Base-by-base conservation (phyloP, 164 flowering plant genomes). In the Buxus sempervirens region DNA sequence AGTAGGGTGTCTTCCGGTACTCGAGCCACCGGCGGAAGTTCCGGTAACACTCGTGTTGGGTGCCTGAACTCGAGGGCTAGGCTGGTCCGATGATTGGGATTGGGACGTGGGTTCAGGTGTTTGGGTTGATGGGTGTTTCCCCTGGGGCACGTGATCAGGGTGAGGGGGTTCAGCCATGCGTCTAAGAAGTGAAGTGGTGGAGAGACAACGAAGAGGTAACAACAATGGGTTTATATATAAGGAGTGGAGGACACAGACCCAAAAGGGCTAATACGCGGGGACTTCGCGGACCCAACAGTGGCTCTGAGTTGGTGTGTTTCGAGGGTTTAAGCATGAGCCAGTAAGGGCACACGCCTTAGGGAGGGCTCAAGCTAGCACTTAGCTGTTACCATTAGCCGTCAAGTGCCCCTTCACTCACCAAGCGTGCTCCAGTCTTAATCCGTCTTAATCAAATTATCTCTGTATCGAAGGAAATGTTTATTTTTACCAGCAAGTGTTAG, bases 231-330 rank as follows among this genome's bases (percentile, higher is more conserved):
- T 32, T 32, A 32, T 25, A 58, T 69, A 38, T 54, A 74, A 48
- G 32, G 7, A 32, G 49, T 58, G 36, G 24, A 57, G 60, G 22
- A 27, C 5, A 32, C 7, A 7, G 5, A 49, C 38, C n/a, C n/a
- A 1, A 53, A 58, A 60, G 54, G 65, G 24, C 42, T 41, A 66
- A 78, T 67, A 74, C 85, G 83, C 75, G 83, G 86, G 72, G 20
- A 73, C 62, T 19, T 83, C 83, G 83, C 77, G 80, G 25, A 1
- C 27, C 27, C 0, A 25, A 14, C 15, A 25, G 27, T 23, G 16
- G 15, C 27, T 45, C 5, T 10, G 38, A 7, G 38, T 32, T 32
- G 38, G 38, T 32, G 38, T 32, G n/a, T n/a, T n/a, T n/a, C n/a
- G n/a, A n/a, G n/a, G n/a, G n/a, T n/a, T n/a, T n/a, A n/a, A n/a